Conservation (phyloP, 495 filamentous ascomycete genomes). For the Neurospora sp. region DNA sequence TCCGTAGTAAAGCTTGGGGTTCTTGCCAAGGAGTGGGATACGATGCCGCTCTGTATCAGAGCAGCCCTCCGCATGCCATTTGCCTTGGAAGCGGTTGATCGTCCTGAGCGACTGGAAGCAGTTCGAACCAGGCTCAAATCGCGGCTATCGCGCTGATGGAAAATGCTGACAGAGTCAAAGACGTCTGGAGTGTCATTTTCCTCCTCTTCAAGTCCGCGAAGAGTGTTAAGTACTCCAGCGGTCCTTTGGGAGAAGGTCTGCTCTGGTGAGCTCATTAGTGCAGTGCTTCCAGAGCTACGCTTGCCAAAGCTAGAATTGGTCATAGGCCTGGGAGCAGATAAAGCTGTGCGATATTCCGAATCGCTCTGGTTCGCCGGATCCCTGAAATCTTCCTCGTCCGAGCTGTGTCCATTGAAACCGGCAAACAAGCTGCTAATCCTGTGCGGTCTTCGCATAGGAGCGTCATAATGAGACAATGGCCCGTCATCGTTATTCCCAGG, state of each 20-base stretch:
- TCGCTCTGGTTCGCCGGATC: conserved; percentile 52
- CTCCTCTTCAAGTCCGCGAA: conserved; percentile 15
- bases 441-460: conserved; percentile 56
- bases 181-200: conserved; percentile 4
- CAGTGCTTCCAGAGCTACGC: conserved; percentile 21
- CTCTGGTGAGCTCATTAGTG: conserved; percentile 21
- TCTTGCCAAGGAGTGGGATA: conserved; percentile 59
- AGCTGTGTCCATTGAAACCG: conserved; percentile 56
- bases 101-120: conserved; percentile 21
- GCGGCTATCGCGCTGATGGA: conserved; percentile 16
- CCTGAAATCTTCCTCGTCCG: conserved; percentile 47
- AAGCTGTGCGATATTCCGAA: conserved; percentile 52
- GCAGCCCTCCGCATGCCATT: conserved; percentile 49
- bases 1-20: conserved; percentile 66
- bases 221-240: conserved; percentile 12
- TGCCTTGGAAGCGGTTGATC: conserved; percentile 24
- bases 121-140: conserved; percentile 22
- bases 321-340: conserved; percentile 49
- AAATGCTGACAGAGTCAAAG: conserved; percentile 19
- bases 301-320: conserved; percentile 23
- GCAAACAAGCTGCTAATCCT: conserved; percentile 79
- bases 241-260: conserved; percentile 13
- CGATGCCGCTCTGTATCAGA: conserved; percentile 68
- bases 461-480: conserved; percentile 52
- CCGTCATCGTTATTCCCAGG: conserved; percentile 79